A percentile compares a stretch with the other conserved stretches of the same genome.
phyloP scores from a whole-genome alignment of 345 rosid species.

The Cochlearia excelsa region DNA sequence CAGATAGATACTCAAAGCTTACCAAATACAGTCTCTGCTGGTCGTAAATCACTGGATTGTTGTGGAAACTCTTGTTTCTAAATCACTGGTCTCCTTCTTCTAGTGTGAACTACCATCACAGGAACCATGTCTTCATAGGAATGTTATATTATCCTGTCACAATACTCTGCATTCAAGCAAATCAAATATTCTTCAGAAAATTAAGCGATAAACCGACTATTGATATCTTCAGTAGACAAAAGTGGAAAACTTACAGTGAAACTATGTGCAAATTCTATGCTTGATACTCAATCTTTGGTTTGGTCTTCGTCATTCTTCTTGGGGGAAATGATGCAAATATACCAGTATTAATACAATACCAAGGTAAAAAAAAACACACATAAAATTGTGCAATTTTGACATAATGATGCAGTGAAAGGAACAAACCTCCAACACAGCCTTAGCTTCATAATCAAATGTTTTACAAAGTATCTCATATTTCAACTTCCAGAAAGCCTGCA shows the following conservation, averaged over 20 bases:
- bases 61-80: not conserved
- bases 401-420: slow-evolving; percentile 3
- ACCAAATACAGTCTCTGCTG: not conserved
- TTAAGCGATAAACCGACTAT: not conserved
- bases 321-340: slow-evolving; percentile 12
- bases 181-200: not conserved
- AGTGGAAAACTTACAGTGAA: slow-evolving; percentile 12
- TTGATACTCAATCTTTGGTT: slow-evolving; percentile 15
- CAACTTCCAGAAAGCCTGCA: slow-evolving; percentile 43
- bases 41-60: slow-evolving; percentile 11
- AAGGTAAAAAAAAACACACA: slow-evolving; percentile 5
- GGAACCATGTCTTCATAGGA: slow-evolving; percentile 19
- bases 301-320: slow-evolving; percentile 25
- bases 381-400: not conserved
- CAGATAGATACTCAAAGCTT: not conserved
- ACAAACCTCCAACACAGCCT: slow-evolving; percentile 58
- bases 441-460: slow-evolving; percentile 66
- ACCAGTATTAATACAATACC: slow-evolving; percentile 14
- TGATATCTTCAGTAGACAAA: slow-evolving; percentile 8
- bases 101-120: slow-evolving; percentile 5
- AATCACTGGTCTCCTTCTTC: not conserved
- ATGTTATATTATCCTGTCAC: not conserved
- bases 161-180: not conserved
- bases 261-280: slow-evolving; percentile 12
- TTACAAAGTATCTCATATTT: slow-evolving; percentile 92